Conservation (phyloP, 2,329 filamentous ascomycete genomes). For the Penicillium rolfsii region DNA sequence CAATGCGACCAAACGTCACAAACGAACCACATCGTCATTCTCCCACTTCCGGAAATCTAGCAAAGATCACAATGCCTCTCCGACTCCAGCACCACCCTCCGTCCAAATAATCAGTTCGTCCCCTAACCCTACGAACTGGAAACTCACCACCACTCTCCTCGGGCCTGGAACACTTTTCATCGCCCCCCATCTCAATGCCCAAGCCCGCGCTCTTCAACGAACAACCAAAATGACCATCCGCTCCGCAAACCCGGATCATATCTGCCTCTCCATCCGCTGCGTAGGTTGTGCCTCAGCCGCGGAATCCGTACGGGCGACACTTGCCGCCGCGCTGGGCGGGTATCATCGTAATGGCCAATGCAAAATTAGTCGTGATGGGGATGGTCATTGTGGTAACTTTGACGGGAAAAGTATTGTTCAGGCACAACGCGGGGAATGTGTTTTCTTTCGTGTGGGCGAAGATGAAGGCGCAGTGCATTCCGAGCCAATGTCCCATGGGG, state of each 20-base stretch:
- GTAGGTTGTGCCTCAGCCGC: slow-evolving; percentile 50
- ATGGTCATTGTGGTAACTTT: not conserved
- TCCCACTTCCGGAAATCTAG: not conserved
- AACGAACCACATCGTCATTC: not conserved
- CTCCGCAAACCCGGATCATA: slow-evolving; percentile 38
- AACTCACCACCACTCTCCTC: slow-evolving; percentile 53
- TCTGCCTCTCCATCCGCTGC: slow-evolving; percentile 50
- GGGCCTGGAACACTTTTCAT: slow-evolving; percentile 55
- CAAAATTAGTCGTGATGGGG: not conserved
- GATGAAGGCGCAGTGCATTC: slow-evolving; percentile 39
- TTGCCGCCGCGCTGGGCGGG: slow-evolving; percentile 35
- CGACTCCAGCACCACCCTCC: not conserved
- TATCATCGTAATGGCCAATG: not conserved
- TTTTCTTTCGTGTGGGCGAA: slow-evolving; percentile 50
- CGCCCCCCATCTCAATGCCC: slow-evolving; percentile 31
- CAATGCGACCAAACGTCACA: not conserved
- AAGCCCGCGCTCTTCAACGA: slow-evolving; percentile 41
- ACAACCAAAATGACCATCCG: slow-evolving; percentile 32
- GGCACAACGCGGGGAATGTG: slow-evolving; percentile 38
- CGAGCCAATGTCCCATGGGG: slow-evolving; percentile 34
- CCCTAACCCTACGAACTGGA: slow-evolving; percentile 50
- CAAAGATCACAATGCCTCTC: not conserved
- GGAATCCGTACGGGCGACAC: slow-evolving; percentile 44
- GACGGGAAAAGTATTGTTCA: slow-evolving; percentile 14
- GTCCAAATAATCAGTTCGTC: slow-evolving; percentile 13